Evolutionary conservation across 2,329 filamentous ascomycete species (phyloP).

Genomic region (Fusarium temperatum): DNA sequence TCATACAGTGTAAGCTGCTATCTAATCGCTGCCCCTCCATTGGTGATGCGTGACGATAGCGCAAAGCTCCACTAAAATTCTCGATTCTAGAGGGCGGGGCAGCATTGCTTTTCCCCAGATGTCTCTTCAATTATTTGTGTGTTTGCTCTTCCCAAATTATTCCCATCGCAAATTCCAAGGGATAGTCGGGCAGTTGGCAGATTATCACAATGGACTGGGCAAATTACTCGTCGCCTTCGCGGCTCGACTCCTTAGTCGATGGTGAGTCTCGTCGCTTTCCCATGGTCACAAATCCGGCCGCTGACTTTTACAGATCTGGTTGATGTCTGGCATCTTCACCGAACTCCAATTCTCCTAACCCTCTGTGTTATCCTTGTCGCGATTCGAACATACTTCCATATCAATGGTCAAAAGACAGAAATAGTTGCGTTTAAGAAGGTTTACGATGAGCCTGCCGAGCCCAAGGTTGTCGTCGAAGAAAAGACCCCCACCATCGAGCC

Average conservation of each 20-base stretch:
- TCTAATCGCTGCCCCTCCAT: constrained; percentile 39
- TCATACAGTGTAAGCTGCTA: constrained; percentile 8
- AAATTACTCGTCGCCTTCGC: constrained; percentile 38
- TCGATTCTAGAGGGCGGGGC: constrained; percentile 34
- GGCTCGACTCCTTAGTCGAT: constrained; percentile 39
- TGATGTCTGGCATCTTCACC: constrained; percentile 58
- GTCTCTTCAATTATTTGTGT: constrained; percentile 17
- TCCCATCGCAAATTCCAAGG: neutral
- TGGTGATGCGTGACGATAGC: constrained; percentile 37
- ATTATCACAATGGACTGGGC: constrained; percentile 38
- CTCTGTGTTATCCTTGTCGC: constrained; percentile 50
- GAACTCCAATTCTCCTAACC: constrained; percentile 55
- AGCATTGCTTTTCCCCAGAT: constrained; percentile 33
- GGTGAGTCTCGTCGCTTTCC: constrained; percentile 22
- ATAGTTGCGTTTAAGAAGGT: constrained; percentile 51
- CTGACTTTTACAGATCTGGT: constrained; percentile 46
- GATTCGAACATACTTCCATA: constrained; percentile 55
- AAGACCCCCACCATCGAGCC: constrained; percentile 30
- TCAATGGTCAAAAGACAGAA: constrained; percentile 47
- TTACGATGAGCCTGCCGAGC: constrained; percentile 41
- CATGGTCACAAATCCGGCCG: constrained; percentile 9
- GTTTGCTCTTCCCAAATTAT: constrained; percentile 13
- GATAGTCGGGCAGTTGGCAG: constrained; percentile 14
- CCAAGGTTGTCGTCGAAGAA: constrained; percentile 13
- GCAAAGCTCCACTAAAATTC: constrained; percentile 33